phyloP scores from a whole-genome alignment of 169 alveolate genomes.

The Babesia ovata region DNA sequence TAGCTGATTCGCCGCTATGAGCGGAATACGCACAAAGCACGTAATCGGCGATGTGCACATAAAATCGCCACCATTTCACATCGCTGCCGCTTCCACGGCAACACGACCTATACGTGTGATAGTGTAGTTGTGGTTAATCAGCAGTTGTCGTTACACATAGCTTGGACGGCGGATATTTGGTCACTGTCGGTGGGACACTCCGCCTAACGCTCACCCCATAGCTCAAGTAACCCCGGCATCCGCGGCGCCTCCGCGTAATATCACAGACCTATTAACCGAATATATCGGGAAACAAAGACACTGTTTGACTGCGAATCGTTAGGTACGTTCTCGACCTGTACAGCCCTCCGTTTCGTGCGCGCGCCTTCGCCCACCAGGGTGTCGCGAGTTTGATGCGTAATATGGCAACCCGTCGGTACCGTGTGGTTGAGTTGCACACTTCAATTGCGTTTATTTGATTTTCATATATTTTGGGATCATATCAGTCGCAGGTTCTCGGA shows the following conservation, averaged over 20 bases:
- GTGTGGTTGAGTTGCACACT: not conserved
- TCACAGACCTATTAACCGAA: not conserved
- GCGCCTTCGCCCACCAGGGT: not conserved
- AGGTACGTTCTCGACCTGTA: slow-evolving; percentile 4
- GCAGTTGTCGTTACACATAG: not conserved
- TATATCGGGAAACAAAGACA: not conserved
- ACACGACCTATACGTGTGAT: not conserved
- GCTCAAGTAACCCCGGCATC: not conserved
- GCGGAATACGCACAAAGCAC: no score
- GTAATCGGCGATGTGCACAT: no score
- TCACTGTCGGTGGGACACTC: not conserved
- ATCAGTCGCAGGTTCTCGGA: slow-evolving; percentile 13
- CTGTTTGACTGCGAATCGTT: slow-evolving; percentile 4
- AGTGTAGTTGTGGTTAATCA: not conserved
- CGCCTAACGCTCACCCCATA: slow-evolving; percentile 34
- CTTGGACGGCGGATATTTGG: not conserved
- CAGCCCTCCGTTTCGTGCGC: not conserved
- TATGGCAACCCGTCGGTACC: not conserved
- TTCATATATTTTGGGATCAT: not conserved
- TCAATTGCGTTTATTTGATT: not conserved
- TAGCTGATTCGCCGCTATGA: no score
- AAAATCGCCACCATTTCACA: no score
- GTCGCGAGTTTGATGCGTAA: not conserved
- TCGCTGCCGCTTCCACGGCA: no score
- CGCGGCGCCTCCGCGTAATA: not conserved